These are phyloP conservation scores for Serendipita sp. DNA, from an alignment of 768 basidiomycete species.

Conservation along the genomic window DNA sequence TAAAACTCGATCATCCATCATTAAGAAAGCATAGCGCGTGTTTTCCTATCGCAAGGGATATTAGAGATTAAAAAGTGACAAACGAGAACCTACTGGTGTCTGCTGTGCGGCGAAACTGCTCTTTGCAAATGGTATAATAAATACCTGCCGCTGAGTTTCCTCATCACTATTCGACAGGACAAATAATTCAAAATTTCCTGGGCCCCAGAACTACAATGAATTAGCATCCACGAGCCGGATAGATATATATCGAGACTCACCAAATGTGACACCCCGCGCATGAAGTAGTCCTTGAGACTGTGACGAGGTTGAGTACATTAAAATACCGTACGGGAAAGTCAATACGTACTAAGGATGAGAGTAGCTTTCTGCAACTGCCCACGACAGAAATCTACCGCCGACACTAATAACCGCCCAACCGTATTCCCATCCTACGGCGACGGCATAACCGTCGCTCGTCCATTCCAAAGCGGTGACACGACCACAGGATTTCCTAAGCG, in stretches of 20 bases:
- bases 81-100: slow-evolving; percentile 48
- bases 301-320: slow-evolving; percentile 16
- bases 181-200: slow-evolving; percentile 81
- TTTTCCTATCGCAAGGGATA: slow-evolving; percentile 52
- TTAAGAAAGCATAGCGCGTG: slow-evolving; percentile 86
- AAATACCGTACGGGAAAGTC: slow-evolving; percentile 9
- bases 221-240: background rate
- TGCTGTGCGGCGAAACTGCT: slow-evolving; percentile 86
- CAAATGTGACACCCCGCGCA: slow-evolving; percentile 60
- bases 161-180: slow-evolving; percentile 30
- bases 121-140: slow-evolving; percentile 83
- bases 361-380: slow-evolving; percentile 41
- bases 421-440: slow-evolving; percentile 80
- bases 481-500: slow-evolving; percentile 32
- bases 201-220: slow-evolving; percentile 67
- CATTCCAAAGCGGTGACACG: slow-evolving; percentile 60
- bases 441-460: slow-evolving; percentile 90
- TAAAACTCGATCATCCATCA: slow-evolving; percentile 85
- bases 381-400: slow-evolving; percentile 73
- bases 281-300: slow-evolving; percentile 68
- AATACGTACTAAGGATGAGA: slow-evolving; percentile 6
- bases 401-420: slow-evolving; percentile 90
- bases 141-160: slow-evolving; percentile 49
- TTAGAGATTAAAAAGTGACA: slow-evolving; percentile 1
- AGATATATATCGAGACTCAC: slow-evolving; percentile 41